These are phyloP conservation scores for Isabelozyma heimii DNA, from an alignment of 805 yeast genomes.

Conservation along the genomic window DNA sequence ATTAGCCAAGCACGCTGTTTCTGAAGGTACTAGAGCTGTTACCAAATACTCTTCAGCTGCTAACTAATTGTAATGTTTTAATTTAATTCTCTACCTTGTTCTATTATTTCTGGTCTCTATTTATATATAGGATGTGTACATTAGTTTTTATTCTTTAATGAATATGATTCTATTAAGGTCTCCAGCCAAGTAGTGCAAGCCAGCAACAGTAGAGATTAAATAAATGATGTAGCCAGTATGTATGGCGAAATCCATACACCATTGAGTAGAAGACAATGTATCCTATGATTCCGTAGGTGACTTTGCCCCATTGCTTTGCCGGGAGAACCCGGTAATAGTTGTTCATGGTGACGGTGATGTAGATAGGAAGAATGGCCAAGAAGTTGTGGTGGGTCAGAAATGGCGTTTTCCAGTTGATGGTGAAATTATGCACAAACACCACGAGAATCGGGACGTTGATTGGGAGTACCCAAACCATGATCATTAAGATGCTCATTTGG, in stretches of 20 bases:
- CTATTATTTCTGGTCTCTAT: slow-evolving; percentile 4
- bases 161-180: slow-evolving; percentile 1
- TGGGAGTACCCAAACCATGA: slow-evolving; percentile 78
- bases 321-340: slow-evolving; percentile 42
- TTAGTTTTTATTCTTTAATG: slow-evolving; percentile 9
- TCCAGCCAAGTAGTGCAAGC: slow-evolving; percentile 26
- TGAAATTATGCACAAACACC: slow-evolving; percentile 78
- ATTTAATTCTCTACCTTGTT: slow-evolving; percentile 2
- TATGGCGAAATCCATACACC: slow-evolving; percentile 73
- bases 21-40: slow-evolving; percentile 98
- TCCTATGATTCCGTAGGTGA: slow-evolving; percentile 28
- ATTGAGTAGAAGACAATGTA: slow-evolving; percentile 62
- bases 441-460: slow-evolving; percentile 73
- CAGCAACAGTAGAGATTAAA: slow-evolving; percentile 63
- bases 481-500: slow-evolving; percentile 57
- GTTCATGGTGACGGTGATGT: slow-evolving; percentile 56
- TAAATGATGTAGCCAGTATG: slow-evolving; percentile 82
- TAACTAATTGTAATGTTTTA: slow-evolving; percentile 18
- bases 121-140: slow-evolving; percentile 9
- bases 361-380: slow-evolving; percentile 71
- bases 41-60: slow-evolving; percentile 85
- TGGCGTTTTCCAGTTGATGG: slow-evolving; percentile 77
- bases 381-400: slow-evolving; percentile 85
- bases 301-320: slow-evolving; percentile 7
- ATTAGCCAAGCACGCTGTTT: slow-evolving; percentile 96